Percentiles rank a stretch among this genome's conserved stretches.
These are phyloP conservation scores for Phyllosticta citrichinensis DNA, from an alignment of 2,329 filamentous ascomycete species.

Conservation along the genomic window DNA sequence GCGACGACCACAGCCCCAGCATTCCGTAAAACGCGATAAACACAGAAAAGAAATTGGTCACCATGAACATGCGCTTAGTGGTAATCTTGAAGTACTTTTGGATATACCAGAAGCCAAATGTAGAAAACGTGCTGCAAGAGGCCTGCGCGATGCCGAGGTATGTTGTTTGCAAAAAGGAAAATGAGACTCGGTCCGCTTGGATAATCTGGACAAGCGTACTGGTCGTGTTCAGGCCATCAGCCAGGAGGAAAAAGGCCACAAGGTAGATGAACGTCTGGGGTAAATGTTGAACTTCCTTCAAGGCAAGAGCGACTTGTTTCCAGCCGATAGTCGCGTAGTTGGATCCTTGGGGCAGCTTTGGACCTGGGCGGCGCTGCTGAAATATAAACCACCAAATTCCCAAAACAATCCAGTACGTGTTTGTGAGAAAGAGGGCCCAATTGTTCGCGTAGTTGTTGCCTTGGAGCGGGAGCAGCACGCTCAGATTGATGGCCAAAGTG, in stretches of 20 bases:
- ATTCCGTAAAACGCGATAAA: constrained; percentile 51
- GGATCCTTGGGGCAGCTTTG: constrained; percentile 36
- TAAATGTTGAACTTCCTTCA: constrained; percentile 48
- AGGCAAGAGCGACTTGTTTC: constrained; percentile 37
- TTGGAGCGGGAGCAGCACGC: constrained; percentile 34
- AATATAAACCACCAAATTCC: constrained; percentile 58
- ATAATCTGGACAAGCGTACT: constrained; percentile 57
- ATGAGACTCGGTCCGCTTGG: constrained; percentile 55
- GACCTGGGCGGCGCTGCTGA: constrained; percentile 54
- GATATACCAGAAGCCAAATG: constrained; percentile 51
- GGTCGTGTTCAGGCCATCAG: constrained; percentile 61
- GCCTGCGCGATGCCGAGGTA: constrained; percentile 57
- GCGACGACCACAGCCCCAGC: constrained; percentile 47
- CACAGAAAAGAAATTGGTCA: constrained; percentile 39
- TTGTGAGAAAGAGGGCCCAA: constrained; percentile 54
- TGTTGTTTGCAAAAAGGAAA: constrained; percentile 54
- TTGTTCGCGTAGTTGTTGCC: constrained; percentile 52
- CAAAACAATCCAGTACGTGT: constrained; percentile 57
- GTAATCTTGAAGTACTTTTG: constrained; percentile 50
- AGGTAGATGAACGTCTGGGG: constrained; percentile 58
- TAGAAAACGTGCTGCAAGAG: constrained; percentile 52
- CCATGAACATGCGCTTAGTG: constrained; percentile 61
- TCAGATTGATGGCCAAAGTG: constrained; percentile 48
- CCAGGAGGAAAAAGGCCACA: constrained; percentile 53
- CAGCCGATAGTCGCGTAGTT: constrained; percentile 50